Conservation (phyloP, 495 filamentous ascomycete species). For the Evansstolkia leycettana region DNA sequence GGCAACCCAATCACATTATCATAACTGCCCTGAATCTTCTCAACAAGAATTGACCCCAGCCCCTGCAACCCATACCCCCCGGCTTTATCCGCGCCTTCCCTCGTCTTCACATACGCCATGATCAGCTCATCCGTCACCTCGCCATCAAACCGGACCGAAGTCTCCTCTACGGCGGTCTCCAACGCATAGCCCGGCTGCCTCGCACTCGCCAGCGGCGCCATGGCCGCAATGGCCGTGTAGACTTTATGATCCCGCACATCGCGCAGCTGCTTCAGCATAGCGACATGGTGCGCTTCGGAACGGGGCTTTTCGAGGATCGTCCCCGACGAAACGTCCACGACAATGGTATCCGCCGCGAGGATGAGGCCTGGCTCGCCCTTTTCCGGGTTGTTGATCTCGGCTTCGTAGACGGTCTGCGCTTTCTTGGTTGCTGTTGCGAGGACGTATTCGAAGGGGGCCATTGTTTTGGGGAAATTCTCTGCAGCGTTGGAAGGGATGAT, state of each 20-base stretch:
- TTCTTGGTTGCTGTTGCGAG: constrained; percentile 76
- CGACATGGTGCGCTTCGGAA: constrained; percentile 63
- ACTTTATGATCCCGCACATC: constrained; percentile 65
- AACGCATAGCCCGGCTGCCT: constrained; percentile 74
- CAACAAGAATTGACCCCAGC: constrained; percentile 70
- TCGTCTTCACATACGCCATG: constrained; percentile 72
- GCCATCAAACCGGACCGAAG: constrained; percentile 64
- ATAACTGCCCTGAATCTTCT: constrained; percentile 75
- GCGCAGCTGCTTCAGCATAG: constrained; percentile 68
- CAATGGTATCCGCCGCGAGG: constrained; percentile 83
- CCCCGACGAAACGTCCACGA: constrained; percentile 52
- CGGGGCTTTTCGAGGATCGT: constrained; percentile 81
- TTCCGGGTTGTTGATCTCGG: constrained; percentile 44
- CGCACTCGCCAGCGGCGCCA: constrained; percentile 67
- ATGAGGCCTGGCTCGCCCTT: constrained; percentile 71
- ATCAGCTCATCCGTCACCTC: constrained; percentile 72
- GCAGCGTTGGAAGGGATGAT: constrained; percentile 67
- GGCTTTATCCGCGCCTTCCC: constrained; percentile 93
- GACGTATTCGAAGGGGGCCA: constrained; percentile 81
- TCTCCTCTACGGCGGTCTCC: constrained; percentile 76
- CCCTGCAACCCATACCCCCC: constrained; percentile 94
- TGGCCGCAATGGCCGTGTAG: constrained; percentile 67
- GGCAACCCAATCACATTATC: constrained; percentile 98
- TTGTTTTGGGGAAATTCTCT: constrained; percentile 73
- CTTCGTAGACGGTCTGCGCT: constrained; percentile 62